Conservation (phyloP, 2,329 filamentous ascomycete species). For the Cladosporium sp. region DNA sequence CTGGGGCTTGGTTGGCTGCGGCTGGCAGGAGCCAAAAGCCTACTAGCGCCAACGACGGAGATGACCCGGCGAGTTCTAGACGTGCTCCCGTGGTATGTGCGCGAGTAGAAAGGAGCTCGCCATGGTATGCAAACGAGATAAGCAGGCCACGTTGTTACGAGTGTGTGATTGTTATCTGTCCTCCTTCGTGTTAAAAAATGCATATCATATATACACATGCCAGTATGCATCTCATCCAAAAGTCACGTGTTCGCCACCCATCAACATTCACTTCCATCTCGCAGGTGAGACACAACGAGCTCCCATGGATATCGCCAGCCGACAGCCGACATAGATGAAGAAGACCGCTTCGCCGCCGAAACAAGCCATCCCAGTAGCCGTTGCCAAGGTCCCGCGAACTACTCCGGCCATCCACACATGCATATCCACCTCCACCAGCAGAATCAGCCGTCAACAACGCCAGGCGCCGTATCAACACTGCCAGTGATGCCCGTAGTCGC, state of each 20-base stretch:
- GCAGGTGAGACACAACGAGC: neutral
- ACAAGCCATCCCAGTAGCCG: constrained; percentile 7
- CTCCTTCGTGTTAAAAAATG: neutral
- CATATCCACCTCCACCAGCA: neutral
- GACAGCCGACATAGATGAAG: neutral
- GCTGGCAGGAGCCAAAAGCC: neutral
- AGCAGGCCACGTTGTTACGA: neutral
- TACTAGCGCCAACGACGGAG: neutral
- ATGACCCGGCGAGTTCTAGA: neutral
- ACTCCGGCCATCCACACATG: neutral
- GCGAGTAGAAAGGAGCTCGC: neutral
- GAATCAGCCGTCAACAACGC: neutral
- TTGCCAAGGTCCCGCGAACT: constrained; percentile 6
- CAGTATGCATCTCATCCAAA: neutral
- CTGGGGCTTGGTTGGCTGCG: neutral
- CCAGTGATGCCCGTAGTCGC: neutral
- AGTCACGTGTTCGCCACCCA: neutral
- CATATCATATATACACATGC: neutral
- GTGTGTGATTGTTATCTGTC: neutral
- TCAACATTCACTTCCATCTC: neutral
- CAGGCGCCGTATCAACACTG: neutral
- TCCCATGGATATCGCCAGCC: neutral
- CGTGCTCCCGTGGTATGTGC: neutral
- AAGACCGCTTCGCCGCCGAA: neutral
- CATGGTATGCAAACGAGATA: neutral